These are phyloP conservation scores for Balakata baccata DNA, from an alignment of 345 rosid genomes.

Conservation along the genomic window DNA sequence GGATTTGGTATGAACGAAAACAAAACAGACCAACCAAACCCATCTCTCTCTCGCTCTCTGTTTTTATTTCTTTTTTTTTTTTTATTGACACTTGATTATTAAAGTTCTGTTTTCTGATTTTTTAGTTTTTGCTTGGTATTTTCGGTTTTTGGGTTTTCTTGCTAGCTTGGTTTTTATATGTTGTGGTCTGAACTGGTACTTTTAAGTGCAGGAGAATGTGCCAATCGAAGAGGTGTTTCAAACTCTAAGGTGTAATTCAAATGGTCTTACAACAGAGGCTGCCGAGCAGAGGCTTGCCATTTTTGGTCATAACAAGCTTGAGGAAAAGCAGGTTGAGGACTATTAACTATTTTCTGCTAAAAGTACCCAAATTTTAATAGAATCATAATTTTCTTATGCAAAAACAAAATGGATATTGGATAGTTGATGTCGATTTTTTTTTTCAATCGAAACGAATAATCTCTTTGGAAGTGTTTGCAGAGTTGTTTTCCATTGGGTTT, in stretches of 20 bases:
- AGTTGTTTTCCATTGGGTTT: no score
- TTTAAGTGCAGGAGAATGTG: constrained; percentile 71
- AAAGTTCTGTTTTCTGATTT: background rate
- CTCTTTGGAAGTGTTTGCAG: no score
- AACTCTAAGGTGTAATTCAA: constrained; percentile 90
- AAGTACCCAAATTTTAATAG: background rate
- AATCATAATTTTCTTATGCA: no score
- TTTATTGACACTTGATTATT: background rate
- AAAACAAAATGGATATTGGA: no score
- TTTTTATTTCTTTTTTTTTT: background rate
- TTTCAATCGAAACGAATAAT: no score
- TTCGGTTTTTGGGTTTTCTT: background rate
- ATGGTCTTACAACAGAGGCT: constrained; percentile 73
- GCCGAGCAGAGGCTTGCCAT: constrained; percentile 86
- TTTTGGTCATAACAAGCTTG: constrained; percentile 96
- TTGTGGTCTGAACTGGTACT: background rate
- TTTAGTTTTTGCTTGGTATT: background rate
- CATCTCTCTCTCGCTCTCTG: background rate
- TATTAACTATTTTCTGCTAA: background rate
- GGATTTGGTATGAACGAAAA: constrained; percentile 72
- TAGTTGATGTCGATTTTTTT: no score
- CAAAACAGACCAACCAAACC: constrained; percentile 25
- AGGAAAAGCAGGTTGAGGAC: constrained; percentile 65
- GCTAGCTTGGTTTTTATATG: background rate
- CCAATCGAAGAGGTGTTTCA: constrained; percentile 95